Base-by-base conservation (phyloP, 352 stramenopile genomes). In the Phytophthora colocasiae region DNA sequence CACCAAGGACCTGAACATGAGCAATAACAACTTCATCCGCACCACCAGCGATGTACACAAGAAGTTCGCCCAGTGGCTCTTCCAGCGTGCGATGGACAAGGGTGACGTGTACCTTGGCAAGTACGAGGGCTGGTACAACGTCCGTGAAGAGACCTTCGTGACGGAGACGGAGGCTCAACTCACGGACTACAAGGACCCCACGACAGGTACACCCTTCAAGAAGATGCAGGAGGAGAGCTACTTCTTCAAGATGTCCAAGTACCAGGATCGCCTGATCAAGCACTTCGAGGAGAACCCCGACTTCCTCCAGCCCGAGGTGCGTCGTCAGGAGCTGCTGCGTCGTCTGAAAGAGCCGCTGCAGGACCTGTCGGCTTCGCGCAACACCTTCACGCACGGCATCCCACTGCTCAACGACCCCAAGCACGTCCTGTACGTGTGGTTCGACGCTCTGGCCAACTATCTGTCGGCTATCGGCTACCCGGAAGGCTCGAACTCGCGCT, bases 341-440 rank as follows among this genome's bases (percentile, higher is more conserved):
- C 81, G 97, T n/a, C 81, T 97, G 3, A 85, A 96, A 29, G 96
- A 99, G 72, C 87, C 87, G 46, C 81, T 99, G 36, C 87, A 98
- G 55, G 97, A 99, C 75, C 85, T 99, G 43, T 98, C 91, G 46
- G 91, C 98, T 7, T 98, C 91, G 71, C 93, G 97, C 45, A 99
- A 97, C 32, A 99, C 97, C 4, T 99, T 99, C 67, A 81, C 81
- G 53, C 84, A 93, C 51, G 97, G 98, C 27, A 96, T 99, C 53
- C 81, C 87, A 34, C 85, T 99, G 47, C 97, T 97, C 0, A 97
- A 98, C 73, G 96, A 96, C 66, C 83, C 90, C n/a, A 71, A 87
- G 68, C 97, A 99, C 78, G 94, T 99, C 55, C 97, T 99, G 81
- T 99, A 99, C 78, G 98, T 99, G 47, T 99, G 98, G 98, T 98